Evolutionary conservation across 306 rosid genomes (phyloP).

Genomic region (Fagus crenata): DNA sequence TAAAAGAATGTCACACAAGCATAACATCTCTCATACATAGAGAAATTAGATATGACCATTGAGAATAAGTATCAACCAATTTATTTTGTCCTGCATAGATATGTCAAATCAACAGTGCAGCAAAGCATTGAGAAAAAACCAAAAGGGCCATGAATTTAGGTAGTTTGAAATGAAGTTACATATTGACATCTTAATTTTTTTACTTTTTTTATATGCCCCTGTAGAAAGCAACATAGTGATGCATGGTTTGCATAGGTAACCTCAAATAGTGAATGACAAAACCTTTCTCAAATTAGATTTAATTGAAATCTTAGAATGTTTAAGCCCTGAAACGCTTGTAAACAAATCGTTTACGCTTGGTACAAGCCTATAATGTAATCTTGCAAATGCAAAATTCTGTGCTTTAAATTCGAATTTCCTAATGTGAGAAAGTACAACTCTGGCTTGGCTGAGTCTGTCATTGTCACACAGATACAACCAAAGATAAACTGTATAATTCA

Average conservation of each 20-base stretch:
- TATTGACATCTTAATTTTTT: not conserved
- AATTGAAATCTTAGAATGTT: not conserved
- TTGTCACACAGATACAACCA: not conserved
- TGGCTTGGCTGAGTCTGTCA: not conserved
- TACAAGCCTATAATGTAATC: not conserved
- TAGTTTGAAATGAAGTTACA: not conserved
- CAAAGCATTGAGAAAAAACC: not conserved
- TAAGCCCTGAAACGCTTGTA: not conserved
- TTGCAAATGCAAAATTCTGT: not conserved
- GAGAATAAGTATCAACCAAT: slow-evolving; percentile 10
- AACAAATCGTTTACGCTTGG: not conserved
- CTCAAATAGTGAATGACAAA: not conserved
- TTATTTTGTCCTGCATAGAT: not conserved
- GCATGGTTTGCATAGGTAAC: not conserved
- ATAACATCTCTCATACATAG: not conserved
- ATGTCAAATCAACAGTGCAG: not conserved
- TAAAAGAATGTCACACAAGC: slow-evolving; percentile 28
- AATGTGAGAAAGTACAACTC: not conserved
- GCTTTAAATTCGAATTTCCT: slow-evolving; percentile 1
- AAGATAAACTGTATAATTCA: not conserved
- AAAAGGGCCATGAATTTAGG: not conserved
- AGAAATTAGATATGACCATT: not conserved
- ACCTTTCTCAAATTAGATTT: not conserved
- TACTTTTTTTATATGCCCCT: not conserved
- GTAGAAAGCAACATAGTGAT: not conserved